phyloP scores from a whole-genome alignment of 257 asterid species.

The Mitragyna speciosa region DNA sequence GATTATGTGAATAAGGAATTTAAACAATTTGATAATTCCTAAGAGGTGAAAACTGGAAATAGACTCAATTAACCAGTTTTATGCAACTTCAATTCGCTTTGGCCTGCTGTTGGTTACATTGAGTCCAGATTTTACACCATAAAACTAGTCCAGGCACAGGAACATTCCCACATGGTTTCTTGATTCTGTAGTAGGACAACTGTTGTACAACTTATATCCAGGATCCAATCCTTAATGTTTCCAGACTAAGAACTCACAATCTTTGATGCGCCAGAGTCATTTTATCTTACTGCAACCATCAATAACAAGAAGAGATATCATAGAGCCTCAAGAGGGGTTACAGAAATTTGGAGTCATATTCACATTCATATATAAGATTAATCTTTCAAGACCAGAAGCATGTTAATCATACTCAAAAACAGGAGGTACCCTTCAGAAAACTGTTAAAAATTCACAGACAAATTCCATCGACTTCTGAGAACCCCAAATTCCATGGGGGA shows the following conservation, averaged over 20 bases:
- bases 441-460: neutral
- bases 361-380: neutral
- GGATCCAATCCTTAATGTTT: neutral
- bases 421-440: neutral
- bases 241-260: neutral
- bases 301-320: neutral
- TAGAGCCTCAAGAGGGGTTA: neutral
- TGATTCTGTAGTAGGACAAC: no score
- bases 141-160: neutral
- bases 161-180: neutral
- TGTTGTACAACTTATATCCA: neutral
- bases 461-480: neutral
- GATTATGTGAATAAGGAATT: neutral
- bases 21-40: neutral
- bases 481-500: constrained; percentile 4
- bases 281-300: no score
- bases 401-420: neutral
- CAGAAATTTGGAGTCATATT: neutral
- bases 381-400: neutral
- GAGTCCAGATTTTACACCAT: neutral
- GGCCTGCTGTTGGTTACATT: neutral
- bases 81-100: neutral
- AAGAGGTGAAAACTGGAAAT: neutral
- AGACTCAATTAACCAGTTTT: neutral
- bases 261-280: neutral